These are phyloP conservation scores for Monilinia vaccinii-corymbosi DNA, from an alignment of 2,329 filamentous ascomycete species.

Conservation along the genomic window DNA sequence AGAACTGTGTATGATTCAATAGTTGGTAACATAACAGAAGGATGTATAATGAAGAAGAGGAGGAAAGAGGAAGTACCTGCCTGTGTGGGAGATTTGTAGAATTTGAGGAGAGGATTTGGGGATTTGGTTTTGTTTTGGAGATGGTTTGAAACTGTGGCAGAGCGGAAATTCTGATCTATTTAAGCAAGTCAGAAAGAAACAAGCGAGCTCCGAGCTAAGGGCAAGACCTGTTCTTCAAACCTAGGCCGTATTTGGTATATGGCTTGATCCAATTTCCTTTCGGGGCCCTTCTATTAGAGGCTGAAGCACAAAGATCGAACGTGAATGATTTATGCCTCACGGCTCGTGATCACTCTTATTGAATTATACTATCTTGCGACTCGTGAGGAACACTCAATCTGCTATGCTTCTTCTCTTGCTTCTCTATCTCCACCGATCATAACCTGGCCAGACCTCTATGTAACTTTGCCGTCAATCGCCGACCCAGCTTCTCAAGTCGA, in stretches of 20 bases:
- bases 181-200: not conserved
- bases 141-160: not conserved
- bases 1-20: not conserved
- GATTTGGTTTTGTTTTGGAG: not conserved
- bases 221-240: not conserved
- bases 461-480: too few relatives aligned
- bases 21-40: not conserved
- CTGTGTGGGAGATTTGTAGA: not conserved
- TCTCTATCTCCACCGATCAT: not conserved
- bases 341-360: not conserved
- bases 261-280: not conserved
- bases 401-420: not conserved
- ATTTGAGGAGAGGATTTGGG: not conserved
- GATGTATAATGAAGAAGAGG: not conserved
- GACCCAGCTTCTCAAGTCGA: too few relatives aligned
- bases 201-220: not conserved
- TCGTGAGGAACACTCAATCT: not conserved
- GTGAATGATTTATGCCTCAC: not conserved
- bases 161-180: not conserved
- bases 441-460: not conserved
- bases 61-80: not conserved
- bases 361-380: not conserved
- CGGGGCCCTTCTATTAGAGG: not conserved
- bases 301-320: not conserved
- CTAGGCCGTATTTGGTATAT: not conserved